These are phyloP conservation scores for Knufia fluminis DNA, from an alignment of 2,329 filamentous ascomycete genomes.

Conservation along the genomic window DNA sequence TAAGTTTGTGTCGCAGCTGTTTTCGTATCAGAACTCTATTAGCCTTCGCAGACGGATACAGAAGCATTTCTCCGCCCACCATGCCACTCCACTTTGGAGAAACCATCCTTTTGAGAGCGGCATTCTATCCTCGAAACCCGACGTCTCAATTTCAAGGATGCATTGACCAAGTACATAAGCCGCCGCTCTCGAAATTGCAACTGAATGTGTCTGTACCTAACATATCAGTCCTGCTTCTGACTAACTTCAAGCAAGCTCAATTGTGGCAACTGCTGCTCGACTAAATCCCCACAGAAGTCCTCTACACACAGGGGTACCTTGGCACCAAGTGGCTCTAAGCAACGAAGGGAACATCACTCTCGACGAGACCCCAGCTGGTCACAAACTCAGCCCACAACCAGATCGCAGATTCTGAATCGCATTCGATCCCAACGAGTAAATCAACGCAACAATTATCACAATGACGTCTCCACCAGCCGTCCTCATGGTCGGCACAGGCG, in stretches of 20 bases:
- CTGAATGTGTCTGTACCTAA: too few relatives aligned
- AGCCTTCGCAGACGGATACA: not conserved
- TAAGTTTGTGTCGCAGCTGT: not conserved
- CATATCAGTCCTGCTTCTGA: too few relatives aligned
- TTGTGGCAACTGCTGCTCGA: too few relatives aligned
- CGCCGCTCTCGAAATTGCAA: too few relatives aligned
- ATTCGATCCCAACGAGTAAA: too few relatives aligned
- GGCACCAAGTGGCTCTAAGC: too few relatives aligned
- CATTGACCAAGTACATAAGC: not conserved
- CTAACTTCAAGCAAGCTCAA: not conserved
- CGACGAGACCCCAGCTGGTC: too few relatives aligned
- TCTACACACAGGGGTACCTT: too few relatives aligned
- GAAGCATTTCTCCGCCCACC: constrained; percentile 1
- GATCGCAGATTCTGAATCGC: not conserved
- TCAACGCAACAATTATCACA: constrained; percentile 3
- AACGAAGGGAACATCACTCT: too few relatives aligned
- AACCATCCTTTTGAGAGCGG: not conserved
- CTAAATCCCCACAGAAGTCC: too few relatives aligned
- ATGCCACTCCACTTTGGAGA: constrained; percentile 1
- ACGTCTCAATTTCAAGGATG: not conserved
- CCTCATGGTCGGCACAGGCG: constrained; percentile 79
- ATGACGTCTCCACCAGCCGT: constrained; percentile 54
- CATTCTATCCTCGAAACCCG: constrained; percentile 5
- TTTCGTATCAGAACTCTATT: not conserved
- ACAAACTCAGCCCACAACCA: too few relatives aligned